Conservation (phyloP, 2,329 filamentous ascomycete genomes). For the Claviceps citrina region DNA sequence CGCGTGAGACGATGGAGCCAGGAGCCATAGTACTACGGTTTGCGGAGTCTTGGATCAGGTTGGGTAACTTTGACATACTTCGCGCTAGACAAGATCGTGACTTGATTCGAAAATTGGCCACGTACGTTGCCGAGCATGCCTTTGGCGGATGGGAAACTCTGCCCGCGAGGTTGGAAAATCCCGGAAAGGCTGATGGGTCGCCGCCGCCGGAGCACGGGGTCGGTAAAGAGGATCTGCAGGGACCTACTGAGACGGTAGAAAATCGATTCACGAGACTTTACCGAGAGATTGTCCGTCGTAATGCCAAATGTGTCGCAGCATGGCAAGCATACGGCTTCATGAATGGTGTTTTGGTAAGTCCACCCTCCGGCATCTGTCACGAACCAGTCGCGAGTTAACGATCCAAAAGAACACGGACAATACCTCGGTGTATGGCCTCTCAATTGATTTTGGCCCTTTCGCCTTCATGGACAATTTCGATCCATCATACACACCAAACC, state of each 20-base stretch:
- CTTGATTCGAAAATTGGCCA: conserved; percentile 57
- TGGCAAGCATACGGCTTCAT: conserved; percentile 99
- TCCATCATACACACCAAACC: conserved; percentile 86
- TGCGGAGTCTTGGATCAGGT: conserved; percentile 76
- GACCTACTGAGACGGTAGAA: conserved; percentile 50
- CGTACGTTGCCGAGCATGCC: conserved; percentile 76
- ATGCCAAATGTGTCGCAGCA: conserved; percentile 72
- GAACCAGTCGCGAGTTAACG: conserved; percentile 9
- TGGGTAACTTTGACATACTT: conserved; percentile 93
- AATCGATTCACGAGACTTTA: conserved; percentile 82
- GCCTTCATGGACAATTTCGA: conserved; percentile 98
- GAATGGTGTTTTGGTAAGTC: conserved; percentile 64
- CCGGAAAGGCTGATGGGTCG: conserved; percentile 28
- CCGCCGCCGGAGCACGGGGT: conserved; percentile 36
- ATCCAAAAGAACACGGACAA: conserved; percentile 69
- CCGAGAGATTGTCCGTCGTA: conserved; percentile 70
- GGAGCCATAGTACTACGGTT: conserved; percentile 88
- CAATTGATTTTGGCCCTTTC: conserved; percentile 90
- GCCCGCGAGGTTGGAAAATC: conserved; percentile 43
- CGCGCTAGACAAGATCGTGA: conserved; percentile 65
- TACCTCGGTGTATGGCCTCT: conserved; percentile 76
- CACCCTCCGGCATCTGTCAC: background rate
- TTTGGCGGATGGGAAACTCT: conserved; percentile 78
- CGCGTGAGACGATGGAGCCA: conserved; percentile 69
- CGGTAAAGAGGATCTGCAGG: conserved; percentile 44